Base-by-base conservation (phyloP, 192 early-diverging fungal species). In the Coemansia sp. region DNA sequence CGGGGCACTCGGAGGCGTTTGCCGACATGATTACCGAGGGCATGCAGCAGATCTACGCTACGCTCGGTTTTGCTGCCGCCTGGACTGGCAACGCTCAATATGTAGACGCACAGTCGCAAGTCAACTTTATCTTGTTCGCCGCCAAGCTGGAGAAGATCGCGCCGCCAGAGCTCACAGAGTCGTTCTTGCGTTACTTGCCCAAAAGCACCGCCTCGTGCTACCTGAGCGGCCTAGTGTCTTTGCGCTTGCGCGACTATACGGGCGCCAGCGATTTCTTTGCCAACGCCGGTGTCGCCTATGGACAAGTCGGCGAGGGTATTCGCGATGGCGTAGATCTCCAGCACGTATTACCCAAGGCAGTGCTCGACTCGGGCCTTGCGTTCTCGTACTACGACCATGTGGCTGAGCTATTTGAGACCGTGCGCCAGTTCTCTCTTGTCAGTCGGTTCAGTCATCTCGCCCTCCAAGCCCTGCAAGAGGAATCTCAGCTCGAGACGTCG, bases 21-120 rank as follows among this genome's bases (percentile, higher is more conserved):
- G 69, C 67, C 5, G 76, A 75, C n/a, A 79, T 84, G 82, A 38
- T 84, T 1, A 15, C 57, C 0, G 82, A 84, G 23, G 82, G 76
- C 32, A 70, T 79, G 25, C 15, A 55, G 55, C 77, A 78, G 38
- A 63, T 84, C 11, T 73, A 72, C 45, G 70, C 65, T 1, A 60
- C 17, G 9, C n/a, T 84, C 1, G 69, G 72, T 0, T 21, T 68
- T 34, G 64, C 46, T 36, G 42, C 70, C 14, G 50, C 41, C 29
- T 65, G 69, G 69, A 31, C 21, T 6, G 36, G 53, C 34, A 10
- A 57, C 36, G 15, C 46, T 8, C 15, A 31, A 9, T 45, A 46
- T 29, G 60, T 44, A 15, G 50, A 60, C 27, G n/a, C 57, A 10
- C 29, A 64, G n/a, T 27, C 71, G 31, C 71, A 66, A 39, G 25